A percentile compares a stretch with the other conserved stretches of the same genome.
Conservation (phyloP, 345 rosid species). For the Trapa incisa region DNA sequence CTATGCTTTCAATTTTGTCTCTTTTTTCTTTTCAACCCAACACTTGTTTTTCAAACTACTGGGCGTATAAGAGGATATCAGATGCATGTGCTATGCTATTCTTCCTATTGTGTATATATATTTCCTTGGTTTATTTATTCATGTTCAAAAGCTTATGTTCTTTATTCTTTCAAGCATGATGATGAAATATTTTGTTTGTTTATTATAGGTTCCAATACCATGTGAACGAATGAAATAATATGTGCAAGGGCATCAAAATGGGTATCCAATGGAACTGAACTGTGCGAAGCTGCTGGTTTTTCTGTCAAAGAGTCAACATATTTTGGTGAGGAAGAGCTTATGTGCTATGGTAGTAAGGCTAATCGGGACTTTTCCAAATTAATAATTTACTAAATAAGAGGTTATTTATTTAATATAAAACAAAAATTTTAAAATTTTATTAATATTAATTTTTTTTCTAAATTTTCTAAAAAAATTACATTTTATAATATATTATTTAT, state of each 20-base stretch:
- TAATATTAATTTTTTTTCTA: too few relatives aligned
- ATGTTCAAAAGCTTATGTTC: too few relatives aligned
- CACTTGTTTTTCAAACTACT: neutral
- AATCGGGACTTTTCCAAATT: slow-evolving; percentile 37
- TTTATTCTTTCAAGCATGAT: neutral
- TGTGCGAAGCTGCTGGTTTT: slow-evolving; percentile 80
- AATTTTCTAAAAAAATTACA: too few relatives aligned
- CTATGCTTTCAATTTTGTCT: too few relatives aligned
- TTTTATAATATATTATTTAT: too few relatives aligned
- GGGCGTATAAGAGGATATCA: neutral
- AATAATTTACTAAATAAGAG: too few relatives aligned
- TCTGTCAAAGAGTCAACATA: slow-evolving; percentile 30
- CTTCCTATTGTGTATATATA: too few relatives aligned
- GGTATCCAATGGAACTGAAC: slow-evolving; percentile 74
- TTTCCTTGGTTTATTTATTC: too few relatives aligned
- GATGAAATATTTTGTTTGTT: slow-evolving; percentile 11
- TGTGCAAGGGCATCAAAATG: slow-evolving; percentile 77
- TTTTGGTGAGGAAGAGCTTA: slow-evolving; percentile 25
- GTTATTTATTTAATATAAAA: too few relatives aligned
- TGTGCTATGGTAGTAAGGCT: slow-evolving; percentile 74
- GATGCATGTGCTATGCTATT: neutral
- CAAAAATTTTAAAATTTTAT: too few relatives aligned
- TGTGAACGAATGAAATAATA: slow-evolving; percentile 62
- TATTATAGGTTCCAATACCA: slow-evolving; percentile 46
- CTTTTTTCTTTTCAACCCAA: too few relatives aligned